Evolutionary conservation across 805 yeast genomes (phyloP).

Genomic region (Lachancea meyersii): DNA sequence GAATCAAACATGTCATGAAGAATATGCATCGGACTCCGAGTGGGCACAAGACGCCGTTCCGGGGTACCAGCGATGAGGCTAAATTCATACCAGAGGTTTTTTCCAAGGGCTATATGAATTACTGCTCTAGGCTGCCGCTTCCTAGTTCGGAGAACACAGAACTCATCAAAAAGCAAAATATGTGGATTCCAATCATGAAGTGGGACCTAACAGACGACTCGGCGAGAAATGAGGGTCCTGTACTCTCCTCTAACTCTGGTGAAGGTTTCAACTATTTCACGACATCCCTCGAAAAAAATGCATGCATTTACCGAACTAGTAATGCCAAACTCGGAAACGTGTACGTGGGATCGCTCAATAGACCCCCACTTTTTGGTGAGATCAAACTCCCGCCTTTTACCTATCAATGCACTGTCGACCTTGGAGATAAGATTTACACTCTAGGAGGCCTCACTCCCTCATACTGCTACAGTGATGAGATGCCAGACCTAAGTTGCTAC

Average conservation of each 20-base stretch:
- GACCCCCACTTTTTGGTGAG: slow-evolving; percentile 34
- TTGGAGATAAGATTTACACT: slow-evolving; percentile 35
- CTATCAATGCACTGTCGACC: slow-evolving; percentile 40
- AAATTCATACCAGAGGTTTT: slow-evolving; percentile 5
- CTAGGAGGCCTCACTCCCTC: slow-evolving; percentile 42
- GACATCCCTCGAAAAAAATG: neutral
- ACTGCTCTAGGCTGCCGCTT: slow-evolving; percentile 21
- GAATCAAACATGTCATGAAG: slow-evolving; percentile 4
- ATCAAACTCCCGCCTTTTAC: slow-evolving; percentile 38
- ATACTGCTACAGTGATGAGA: slow-evolving; percentile 21
- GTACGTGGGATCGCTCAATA: slow-evolving; percentile 23
- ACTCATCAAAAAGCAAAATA: slow-evolving; percentile 15
- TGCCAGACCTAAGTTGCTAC: slow-evolving; percentile 33
- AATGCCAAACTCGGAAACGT: slow-evolving; percentile 19
- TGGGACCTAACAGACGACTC: slow-evolving; percentile 3
- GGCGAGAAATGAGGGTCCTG: slow-evolving; percentile 1
- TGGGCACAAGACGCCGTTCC: slow-evolving; percentile 3
- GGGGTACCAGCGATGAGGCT: neutral
- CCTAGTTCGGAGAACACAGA: slow-evolving; percentile 17
- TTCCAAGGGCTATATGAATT: slow-evolving; percentile 17
- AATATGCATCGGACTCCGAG: neutral
- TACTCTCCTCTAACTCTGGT: neutral
- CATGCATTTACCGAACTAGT: neutral
- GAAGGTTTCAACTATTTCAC: neutral
- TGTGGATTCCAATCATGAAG: slow-evolving; percentile 28